Base-by-base conservation (phyloP, 1,139 yeast genomes). In the Yamadazyma spencermartinsiae region DNA sequence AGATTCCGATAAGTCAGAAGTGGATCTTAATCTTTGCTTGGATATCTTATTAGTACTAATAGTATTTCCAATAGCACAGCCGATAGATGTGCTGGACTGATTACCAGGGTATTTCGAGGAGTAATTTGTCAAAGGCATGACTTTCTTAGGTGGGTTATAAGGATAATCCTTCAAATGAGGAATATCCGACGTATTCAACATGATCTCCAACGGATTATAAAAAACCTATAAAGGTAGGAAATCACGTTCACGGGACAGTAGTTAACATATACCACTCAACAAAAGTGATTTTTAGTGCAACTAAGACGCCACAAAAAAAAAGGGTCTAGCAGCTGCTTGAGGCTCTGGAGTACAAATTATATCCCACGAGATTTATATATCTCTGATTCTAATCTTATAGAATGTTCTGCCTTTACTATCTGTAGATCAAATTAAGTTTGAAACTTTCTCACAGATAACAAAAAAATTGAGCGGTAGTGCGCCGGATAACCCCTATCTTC, bases 151-250 rank as follows among this genome's bases (percentile, higher is more conserved):
- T 3, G 41, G 25, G 11, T 38, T 10, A 12, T 42, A 38, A 14
- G 48, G 48, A 28, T 28, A 42, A 24, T 35, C 42, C 27, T 38
- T 42, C 21, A 42, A 36, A 31, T 42, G 45, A 18, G 30, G 18
- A 20, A 33, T 25, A n/a, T 33, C n/a, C n/a, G 26, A 23, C 15
- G 31, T 23, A 26, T 28, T 32, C 16, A 23, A 12, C 33, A 29
- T 34, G 25, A 4, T 27, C n/a, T n/a, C n/a, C n/a, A n/a, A n/a
- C 7, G 4, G 11, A 18, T 17, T 18, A 20, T 20, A 20, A 20
- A 20, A 20, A 20, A 20, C 7, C 23, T 20, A 20, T 7, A 20
- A 20, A 10, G 10, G 7, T 23, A 23, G n/a, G 26, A 23, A 23
- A 7, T 29, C 13, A 11, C 8, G 9, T 30, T 30, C 23, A 23